Evolutionary conservation across 495 filamentous ascomycete species (phyloP).

Genomic region (Penicillium daleae): DNA sequence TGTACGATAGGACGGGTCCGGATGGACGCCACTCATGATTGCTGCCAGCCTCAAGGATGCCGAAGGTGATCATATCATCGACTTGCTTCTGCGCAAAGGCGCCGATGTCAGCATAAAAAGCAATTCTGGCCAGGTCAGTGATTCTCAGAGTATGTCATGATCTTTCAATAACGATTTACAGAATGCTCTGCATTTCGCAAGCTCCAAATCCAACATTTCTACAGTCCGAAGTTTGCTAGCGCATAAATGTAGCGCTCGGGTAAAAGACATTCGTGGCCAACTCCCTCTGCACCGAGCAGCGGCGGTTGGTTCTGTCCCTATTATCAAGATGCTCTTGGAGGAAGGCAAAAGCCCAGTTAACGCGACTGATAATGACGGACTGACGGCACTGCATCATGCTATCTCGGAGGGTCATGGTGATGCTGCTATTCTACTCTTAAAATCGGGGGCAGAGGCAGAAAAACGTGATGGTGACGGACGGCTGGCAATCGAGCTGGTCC

Average conservation of each 20-base stretch:
- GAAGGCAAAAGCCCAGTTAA: conserved; percentile 79
- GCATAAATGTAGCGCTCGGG: conserved; percentile 75
- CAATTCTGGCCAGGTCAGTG: conserved; percentile 59
- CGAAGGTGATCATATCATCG: conserved; percentile 57
- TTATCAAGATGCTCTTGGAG: conserved; percentile 79
- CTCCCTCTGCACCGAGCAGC: conserved; percentile 89
- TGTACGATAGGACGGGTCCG: conserved; percentile 70
- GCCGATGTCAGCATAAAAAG: conserved; percentile 86
- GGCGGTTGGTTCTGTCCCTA: conserved; percentile 82
- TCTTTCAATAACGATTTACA: conserved; percentile 13
- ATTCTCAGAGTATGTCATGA: neutral
- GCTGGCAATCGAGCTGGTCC: conserved; percentile 79
- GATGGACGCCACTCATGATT: conserved; percentile 97
- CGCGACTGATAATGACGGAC: conserved; percentile 79
- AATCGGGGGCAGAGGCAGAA: conserved; percentile 80
- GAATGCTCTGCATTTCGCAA: conserved; percentile 90
- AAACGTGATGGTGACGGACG: conserved; percentile 74
- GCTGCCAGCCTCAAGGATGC: conserved; percentile 75
- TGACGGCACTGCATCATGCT: conserved; percentile 91
- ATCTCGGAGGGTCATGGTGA: conserved; percentile 93
- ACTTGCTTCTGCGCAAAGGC: conserved; percentile 76
- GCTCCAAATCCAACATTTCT: conserved; percentile 85
- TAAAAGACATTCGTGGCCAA: conserved; percentile 85
- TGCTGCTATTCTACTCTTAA: conserved; percentile 78
- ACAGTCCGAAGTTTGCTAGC: conserved; percentile 76